Evolutionary conservation across 2,329 filamentous ascomycete genomes (phyloP).

Genomic region (Aspergillus glaucus): DNA sequence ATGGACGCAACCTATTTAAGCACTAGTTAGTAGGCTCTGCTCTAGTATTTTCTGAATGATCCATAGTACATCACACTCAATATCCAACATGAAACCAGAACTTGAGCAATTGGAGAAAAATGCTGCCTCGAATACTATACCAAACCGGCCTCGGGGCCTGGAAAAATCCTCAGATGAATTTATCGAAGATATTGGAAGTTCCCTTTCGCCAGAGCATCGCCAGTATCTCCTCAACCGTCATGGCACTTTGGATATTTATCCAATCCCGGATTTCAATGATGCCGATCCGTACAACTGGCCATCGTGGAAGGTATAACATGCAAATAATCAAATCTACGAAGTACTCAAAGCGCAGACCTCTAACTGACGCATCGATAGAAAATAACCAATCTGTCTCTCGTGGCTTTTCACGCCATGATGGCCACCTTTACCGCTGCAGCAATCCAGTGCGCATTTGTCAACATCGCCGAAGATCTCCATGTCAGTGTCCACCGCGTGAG

Average conservation of each 20-base stretch:
- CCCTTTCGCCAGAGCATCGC: slow-evolving; percentile 18
- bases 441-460: slow-evolving; percentile 49
- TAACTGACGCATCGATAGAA: too few species aligned
- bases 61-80: too few species aligned
- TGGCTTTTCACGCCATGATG: slow-evolving; percentile 55
- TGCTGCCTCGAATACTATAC: too few species aligned
- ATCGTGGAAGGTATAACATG: slow-evolving; percentile 41
- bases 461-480: slow-evolving; percentile 47
- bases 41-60: too few species aligned
- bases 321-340: too few species aligned
- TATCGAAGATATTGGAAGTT: slow-evolving; percentile 3
- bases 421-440: slow-evolving; percentile 50
- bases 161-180: too few species aligned
- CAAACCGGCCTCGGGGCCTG: too few species aligned
- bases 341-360: too few species aligned
- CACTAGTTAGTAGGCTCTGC: too few species aligned
- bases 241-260: slow-evolving; percentile 49
- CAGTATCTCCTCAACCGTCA: slow-evolving; percentile 49
- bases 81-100: too few species aligned
- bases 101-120: too few species aligned
- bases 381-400: slow-evolving; percentile 18
- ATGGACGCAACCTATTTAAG: too few species aligned
- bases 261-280: slow-evolving; percentile 43
- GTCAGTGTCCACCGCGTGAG: slow-evolving; percentile 44
- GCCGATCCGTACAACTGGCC: slow-evolving; percentile 54